Conservation (phyloP, 306 rosid species). For the Sphenostylis stenocarpa region DNA sequence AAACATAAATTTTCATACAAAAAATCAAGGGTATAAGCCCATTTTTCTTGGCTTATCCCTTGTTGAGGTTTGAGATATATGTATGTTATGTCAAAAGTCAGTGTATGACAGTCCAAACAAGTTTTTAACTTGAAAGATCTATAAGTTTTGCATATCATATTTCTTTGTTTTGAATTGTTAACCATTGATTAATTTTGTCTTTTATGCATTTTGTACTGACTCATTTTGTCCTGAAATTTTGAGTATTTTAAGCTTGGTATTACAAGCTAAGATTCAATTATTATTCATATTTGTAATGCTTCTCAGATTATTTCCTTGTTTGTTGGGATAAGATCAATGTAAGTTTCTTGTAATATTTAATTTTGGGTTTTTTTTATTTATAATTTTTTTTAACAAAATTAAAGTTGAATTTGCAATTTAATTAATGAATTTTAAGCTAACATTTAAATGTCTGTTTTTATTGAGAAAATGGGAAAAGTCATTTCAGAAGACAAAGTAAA, state of each 20-base stretch:
- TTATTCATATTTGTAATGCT: background rate
- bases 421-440: no score
- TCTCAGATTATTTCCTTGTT: background rate
- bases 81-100: constrained; percentile 34
- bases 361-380: no score
- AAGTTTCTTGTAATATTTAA: no score
- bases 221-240: background rate
- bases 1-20: constrained; percentile 10
- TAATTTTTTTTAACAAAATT: no score
- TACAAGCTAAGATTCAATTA: no score
- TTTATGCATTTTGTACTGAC: background rate
- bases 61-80: constrained; percentile 23
- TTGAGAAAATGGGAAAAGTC: no score
- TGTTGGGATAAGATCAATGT: no score
- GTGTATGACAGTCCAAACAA: constrained; percentile 34
- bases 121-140: constrained; percentile 43
- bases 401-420: no score
- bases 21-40: constrained; percentile 47
- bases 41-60: constrained; percentile 63
- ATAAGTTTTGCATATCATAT: constrained; percentile 12
- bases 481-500: no score
- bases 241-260: background rate
- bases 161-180: constrained; percentile 7
- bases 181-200: background rate
- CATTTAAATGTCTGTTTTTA: no score